Conservation (phyloP, 2,329 filamentous ascomycete species). For the Nigrograna mackinnonii region DNA sequence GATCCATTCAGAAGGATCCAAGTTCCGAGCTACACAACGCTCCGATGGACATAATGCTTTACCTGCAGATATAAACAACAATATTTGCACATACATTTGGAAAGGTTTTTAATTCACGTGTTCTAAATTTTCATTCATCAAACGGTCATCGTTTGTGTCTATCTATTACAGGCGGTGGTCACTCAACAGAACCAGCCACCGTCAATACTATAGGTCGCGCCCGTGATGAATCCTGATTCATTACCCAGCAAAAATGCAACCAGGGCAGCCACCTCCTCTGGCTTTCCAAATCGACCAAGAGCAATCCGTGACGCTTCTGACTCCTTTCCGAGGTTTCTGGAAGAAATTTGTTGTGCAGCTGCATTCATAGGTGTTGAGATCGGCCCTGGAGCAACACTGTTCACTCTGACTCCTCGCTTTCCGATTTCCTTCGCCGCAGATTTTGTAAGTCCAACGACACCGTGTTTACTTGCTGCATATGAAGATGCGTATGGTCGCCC, state of each 20-base stretch:
- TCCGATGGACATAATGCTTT: too few relatives aligned
- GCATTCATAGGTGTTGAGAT: conserved; percentile 37
- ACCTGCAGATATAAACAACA: too few relatives aligned
- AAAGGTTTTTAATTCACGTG: too few relatives aligned
- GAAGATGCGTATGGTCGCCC: conserved; percentile 41
- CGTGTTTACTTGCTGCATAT: conserved; percentile 46
- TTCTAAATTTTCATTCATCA: too few relatives aligned
- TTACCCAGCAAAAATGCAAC: conserved; percentile 50
- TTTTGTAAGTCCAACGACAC: conserved; percentile 44
- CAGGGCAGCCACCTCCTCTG: conserved; percentile 44
- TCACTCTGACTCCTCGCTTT: conserved; percentile 35
- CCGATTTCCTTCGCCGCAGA: conserved; percentile 45
- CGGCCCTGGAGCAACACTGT: conserved; percentile 40
- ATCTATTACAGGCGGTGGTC: too few relatives aligned
- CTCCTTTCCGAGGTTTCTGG: conserved; percentile 1
- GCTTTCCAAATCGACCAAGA: conserved; percentile 14
- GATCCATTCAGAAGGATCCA: too few relatives aligned
- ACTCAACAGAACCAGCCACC: conserved; percentile 51
- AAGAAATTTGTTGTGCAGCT: not conserved
- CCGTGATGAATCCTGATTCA: conserved; percentile 49
- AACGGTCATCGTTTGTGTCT: too few relatives aligned
- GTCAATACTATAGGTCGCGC: conserved; percentile 47
- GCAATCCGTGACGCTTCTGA: too few relatives aligned
- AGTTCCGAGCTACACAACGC: too few relatives aligned
- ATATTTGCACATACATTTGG: too few relatives aligned